phyloP scores from a whole-genome alignment of 371 early-diverging fungal genomes.

The Coemansia sp. region DNA sequence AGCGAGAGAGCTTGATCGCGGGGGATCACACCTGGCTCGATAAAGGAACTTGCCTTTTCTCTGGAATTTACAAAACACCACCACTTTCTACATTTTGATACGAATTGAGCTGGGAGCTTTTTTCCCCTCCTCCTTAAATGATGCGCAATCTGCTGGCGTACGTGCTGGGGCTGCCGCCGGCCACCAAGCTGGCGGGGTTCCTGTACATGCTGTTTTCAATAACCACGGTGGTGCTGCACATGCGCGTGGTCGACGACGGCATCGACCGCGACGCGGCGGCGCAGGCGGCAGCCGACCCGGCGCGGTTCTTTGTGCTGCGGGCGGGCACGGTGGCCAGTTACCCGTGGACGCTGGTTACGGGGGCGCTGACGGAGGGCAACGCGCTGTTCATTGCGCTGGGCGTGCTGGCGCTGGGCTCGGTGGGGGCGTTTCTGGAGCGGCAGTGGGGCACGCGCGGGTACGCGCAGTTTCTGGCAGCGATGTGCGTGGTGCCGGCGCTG shows the following conservation, averaged over 20 bases:
- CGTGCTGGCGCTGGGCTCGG: slow-evolving; percentile 18
- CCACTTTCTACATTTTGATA: too few species aligned
- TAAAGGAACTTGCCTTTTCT: too few species aligned
- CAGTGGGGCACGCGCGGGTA: slow-evolving; percentile 47
- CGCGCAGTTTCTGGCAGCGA: slow-evolving; percentile 22
- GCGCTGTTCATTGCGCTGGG: slow-evolving; percentile 20
- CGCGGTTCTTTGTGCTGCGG: slow-evolving; percentile 33
- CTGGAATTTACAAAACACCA: too few species aligned
- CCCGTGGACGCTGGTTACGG: slow-evolving; percentile 44
- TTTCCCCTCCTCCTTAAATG: background rate
- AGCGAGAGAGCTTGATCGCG: too few species aligned
- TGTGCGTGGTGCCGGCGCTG: slow-evolving; percentile 21
- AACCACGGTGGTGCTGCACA: slow-evolving; percentile 17
- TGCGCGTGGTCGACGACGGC: background rate
- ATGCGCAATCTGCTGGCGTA: slow-evolving; percentile 29
- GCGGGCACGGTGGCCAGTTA: slow-evolving; percentile 27
- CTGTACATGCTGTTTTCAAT: slow-evolving; percentile 15
- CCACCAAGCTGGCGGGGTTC: slow-evolving; percentile 22
- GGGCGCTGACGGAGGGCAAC: slow-evolving; percentile 34
- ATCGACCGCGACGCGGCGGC: slow-evolving; percentile 7
- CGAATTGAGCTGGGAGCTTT: background rate
- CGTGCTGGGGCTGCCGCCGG: slow-evolving; percentile 29
- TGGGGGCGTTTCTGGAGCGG: slow-evolving; percentile 44
- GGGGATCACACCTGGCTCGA: too few species aligned
- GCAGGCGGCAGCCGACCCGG: slow-evolving; percentile 21